phyloP scores from a whole-genome alignment of 2,329 filamentous ascomycete genomes.

The Aspergillus clavatus region DNA sequence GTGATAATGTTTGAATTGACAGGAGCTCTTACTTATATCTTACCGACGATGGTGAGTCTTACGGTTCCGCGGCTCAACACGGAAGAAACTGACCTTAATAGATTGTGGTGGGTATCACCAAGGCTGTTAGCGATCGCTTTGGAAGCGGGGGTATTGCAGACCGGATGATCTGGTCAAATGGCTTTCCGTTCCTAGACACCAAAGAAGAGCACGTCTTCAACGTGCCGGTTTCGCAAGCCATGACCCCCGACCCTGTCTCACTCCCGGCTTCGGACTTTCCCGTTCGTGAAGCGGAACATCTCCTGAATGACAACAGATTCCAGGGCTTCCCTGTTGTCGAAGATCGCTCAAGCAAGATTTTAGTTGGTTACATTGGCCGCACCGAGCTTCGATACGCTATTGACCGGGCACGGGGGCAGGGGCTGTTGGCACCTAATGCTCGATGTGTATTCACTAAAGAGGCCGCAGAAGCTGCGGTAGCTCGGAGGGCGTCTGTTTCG shows the following conservation, averaged over 20 bases:
- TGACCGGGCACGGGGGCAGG: constrained; percentile 68
- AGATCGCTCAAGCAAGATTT: constrained; percentile 61
- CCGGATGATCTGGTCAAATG: constrained; percentile 98
- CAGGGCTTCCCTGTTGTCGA: constrained; percentile 93
- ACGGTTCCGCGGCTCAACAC: background rate
- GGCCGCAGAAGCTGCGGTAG: constrained; percentile 36
- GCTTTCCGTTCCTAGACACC: constrained; percentile 92
- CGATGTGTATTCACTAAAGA: constrained; percentile 67
- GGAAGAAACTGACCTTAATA: constrained; percentile 21
- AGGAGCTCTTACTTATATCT: constrained; percentile 91
- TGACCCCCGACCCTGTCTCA: constrained; percentile 71
- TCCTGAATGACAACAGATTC: constrained; percentile 73
- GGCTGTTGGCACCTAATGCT: constrained; percentile 60
- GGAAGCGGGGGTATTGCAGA: constrained; percentile 97
- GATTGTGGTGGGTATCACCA: constrained; percentile 95
- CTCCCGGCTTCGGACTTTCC: constrained; percentile 71
- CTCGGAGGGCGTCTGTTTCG: constrained; percentile 26
- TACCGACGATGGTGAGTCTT: constrained; percentile 75
- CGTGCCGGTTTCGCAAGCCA: constrained; percentile 84
- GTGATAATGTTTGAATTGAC: constrained; percentile 99
- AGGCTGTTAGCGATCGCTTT: constrained; percentile 83
- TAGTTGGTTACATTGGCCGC: constrained; percentile 87
- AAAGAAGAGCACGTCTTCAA: constrained; percentile 98
- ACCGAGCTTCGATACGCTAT: constrained; percentile 90
- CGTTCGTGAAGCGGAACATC: constrained; percentile 68